Evolutionary conservation across 768 basidiomycete species (phyloP).

Genomic region (Termitomyces sp.): DNA sequence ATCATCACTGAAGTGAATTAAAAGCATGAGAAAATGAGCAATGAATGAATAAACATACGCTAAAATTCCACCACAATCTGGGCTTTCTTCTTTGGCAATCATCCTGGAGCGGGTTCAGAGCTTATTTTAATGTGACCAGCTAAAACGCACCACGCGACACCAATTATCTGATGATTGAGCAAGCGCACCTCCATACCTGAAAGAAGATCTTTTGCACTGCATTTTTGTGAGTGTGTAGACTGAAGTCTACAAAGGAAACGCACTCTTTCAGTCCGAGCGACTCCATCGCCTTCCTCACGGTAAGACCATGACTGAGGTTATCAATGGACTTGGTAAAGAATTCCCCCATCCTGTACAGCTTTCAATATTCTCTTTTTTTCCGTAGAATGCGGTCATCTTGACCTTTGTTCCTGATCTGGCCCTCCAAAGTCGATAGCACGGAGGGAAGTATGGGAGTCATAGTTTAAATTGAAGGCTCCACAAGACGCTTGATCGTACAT

Average conservation of each 20-base stretch:
- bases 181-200: slow-evolving; percentile 67
- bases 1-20: slow-evolving; percentile 43
- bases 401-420: slow-evolving; percentile 49
- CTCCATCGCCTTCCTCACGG: slow-evolving; percentile 46
- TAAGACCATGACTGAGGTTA: slow-evolving; percentile 46
- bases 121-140: not conserved
- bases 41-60: slow-evolving; percentile 38
- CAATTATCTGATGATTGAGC: slow-evolving; percentile 70
- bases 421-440: slow-evolving; percentile 52
- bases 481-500: not conserved
- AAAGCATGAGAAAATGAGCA: not conserved
- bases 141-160: slow-evolving; percentile 56
- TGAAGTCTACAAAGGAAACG: slow-evolving; percentile 8
- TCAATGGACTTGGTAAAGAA: slow-evolving; percentile 59
- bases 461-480: slow-evolving; percentile 40
- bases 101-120: slow-evolving; percentile 38
- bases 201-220: slow-evolving; percentile 47
- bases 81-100: slow-evolving; percentile 52
- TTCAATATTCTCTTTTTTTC: not conserved
- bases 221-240: not conserved
- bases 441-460: slow-evolving; percentile 43
- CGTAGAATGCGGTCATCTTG: not conserved
- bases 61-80: slow-evolving; percentile 56
- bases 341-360: slow-evolving; percentile 43
- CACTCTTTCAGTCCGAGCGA: slow-evolving; percentile 47